Conservation (phyloP, 148 eudicot species). For the Camellia japonica region DNA sequence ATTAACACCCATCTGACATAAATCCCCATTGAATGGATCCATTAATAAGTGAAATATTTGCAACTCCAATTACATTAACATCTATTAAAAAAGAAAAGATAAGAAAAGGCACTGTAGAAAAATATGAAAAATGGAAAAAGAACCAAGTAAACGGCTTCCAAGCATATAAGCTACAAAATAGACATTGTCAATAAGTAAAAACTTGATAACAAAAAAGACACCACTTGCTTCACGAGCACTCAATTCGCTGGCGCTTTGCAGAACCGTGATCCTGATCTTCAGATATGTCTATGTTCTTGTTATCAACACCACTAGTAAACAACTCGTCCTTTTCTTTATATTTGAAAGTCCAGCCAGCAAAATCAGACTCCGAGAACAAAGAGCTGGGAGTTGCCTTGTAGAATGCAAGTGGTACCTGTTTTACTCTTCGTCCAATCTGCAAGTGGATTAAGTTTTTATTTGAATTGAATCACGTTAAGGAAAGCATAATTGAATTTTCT, state of each 20-base stretch:
- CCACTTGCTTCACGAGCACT: slow-evolving; percentile 11
- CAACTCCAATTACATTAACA: too few relatives aligned
- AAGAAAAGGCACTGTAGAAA: too few relatives aligned
- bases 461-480: too few relatives aligned
- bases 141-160: not conserved
- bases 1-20: too few relatives aligned
- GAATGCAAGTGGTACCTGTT: slow-evolving; percentile 85
- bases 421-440: slow-evolving; percentile 82
- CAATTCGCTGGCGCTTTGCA: slow-evolving; percentile 31
- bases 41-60: too few relatives aligned
- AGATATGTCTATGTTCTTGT: not conserved
- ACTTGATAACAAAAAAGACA: too few relatives aligned
- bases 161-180: too few relatives aligned
- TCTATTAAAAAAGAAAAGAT: too few relatives aligned
- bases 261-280: slow-evolving; percentile 15
- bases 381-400: slow-evolving; percentile 60
- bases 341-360: slow-evolving; percentile 76
- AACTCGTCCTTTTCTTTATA: slow-evolving; percentile 17
- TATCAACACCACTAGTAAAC: not conserved
- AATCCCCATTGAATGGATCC: too few relatives aligned
- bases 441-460: slow-evolving; percentile 5
- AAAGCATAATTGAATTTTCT: not conserved
- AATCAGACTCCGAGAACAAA: slow-evolving; percentile 72
- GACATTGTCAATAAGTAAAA: too few relatives aligned
- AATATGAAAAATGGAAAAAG: too few relatives aligned